phyloP scores from a whole-genome alignment of 2,329 filamentous ascomycete species.

The Penicillium sp. region DNA sequence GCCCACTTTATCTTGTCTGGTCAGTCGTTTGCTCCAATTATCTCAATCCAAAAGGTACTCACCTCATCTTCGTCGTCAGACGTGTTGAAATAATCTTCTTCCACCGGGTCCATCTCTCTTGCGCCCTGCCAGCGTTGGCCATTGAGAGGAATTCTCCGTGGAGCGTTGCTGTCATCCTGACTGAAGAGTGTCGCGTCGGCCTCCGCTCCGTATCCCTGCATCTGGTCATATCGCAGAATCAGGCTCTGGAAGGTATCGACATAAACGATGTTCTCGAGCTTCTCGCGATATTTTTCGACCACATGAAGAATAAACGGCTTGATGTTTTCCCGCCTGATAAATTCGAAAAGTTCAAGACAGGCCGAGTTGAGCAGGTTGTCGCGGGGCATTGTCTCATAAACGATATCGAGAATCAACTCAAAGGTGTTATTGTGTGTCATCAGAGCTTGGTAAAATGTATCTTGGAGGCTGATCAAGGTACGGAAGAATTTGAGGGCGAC shows the following conservation, averaged over 20 bases:
- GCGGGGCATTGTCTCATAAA: constrained; percentile 80
- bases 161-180: constrained; percentile 63
- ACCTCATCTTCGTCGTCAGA: constrained; percentile 80
- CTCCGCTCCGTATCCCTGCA: constrained; percentile 64
- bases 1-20: constrained; percentile 29
- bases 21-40: not conserved
- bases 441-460: constrained; percentile 87
- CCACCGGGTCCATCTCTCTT: constrained; percentile 78
- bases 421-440: constrained; percentile 78
- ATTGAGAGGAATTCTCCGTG: constrained; percentile 49
- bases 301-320: constrained; percentile 80
- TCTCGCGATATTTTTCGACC: constrained; percentile 78
- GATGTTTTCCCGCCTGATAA: constrained; percentile 76
- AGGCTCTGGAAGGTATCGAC: constrained; percentile 80
- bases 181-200: constrained; percentile 66
- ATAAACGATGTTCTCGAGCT: constrained; percentile 71
- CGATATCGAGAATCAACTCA: constrained; percentile 78
- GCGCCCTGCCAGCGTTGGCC: constrained; percentile 66
- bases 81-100: constrained; percentile 92
- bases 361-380: constrained; percentile 94
- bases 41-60: constrained; percentile 10
- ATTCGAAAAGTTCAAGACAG: constrained; percentile 90
- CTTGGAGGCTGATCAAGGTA: constrained; percentile 76
- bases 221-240: constrained; percentile 74
- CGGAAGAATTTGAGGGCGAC: constrained; percentile 93